Conservation (phyloP, 1,284 basidiomycete genomes). For the Irpex sp. region DNA sequence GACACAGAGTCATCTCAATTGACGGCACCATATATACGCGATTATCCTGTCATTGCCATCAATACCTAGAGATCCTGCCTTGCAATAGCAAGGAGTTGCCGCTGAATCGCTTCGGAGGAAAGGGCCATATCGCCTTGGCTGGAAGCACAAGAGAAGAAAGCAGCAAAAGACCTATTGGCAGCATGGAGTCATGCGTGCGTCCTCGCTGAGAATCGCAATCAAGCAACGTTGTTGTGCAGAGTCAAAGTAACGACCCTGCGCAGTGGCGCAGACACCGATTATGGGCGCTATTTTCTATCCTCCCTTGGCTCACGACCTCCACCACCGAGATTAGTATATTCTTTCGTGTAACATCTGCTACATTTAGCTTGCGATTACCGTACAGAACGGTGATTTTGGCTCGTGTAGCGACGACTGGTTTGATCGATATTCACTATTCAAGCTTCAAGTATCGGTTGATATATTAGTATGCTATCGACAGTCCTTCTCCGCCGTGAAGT, state of each 20-base stretch:
- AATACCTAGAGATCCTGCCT: conserved; percentile 79
- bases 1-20: neutral
- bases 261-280: no score
- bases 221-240: neutral
- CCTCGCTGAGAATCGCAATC: neutral
- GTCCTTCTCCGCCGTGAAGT: neutral
- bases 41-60: conserved; percentile 66
- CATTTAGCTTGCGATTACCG: no score
- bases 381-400: no score
- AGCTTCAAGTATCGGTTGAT: no score
- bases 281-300: neutral
- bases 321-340: neutral
- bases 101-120: conserved; percentile 79
- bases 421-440: no score
- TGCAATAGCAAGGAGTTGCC: conserved; percentile 79
- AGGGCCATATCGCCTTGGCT: conserved; percentile 61
- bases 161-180: neutral
- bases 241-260: neutral
- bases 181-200: neutral
- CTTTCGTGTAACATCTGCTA: neutral
- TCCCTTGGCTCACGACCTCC: neutral
- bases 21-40: no score
- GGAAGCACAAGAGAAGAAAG: neutral
- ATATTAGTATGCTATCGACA: no score
- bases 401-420: no score